A percentile compares a stretch with the other conserved stretches of the same genome.
These are phyloP conservation scores for Marsdenia floribunda DNA, from an alignment of 257 asterid genomes.

Conservation along the genomic window DNA sequence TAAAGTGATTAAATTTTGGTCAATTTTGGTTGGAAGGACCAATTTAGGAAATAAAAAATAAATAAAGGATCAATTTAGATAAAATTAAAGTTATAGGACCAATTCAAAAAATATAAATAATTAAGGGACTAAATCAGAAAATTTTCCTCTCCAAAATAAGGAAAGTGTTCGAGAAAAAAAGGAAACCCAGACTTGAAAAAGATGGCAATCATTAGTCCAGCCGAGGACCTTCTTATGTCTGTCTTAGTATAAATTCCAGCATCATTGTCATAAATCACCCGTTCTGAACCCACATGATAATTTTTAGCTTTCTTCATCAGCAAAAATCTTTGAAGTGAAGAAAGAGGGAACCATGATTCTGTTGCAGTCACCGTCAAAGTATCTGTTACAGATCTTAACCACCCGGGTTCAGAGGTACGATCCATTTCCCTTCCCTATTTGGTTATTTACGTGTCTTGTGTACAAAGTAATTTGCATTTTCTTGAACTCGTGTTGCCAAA, in stretches of 20 bases:
- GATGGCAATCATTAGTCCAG: background rate
- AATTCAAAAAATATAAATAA: too few species aligned
- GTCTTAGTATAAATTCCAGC: background rate
- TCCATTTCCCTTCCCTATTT: constrained; percentile 9
- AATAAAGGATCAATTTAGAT: too few species aligned
- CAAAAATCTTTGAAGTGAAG: constrained; percentile 3
- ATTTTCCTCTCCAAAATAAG: too few species aligned
- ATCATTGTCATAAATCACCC: background rate
- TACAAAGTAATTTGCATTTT: background rate
- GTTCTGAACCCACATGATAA: background rate
- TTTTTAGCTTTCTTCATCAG: background rate
- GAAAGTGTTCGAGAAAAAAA: background rate
- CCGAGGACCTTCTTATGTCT: background rate
- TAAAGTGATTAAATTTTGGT: too few species aligned
- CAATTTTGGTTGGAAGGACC: too few species aligned
- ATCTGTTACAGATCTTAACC: constrained; percentile 85
- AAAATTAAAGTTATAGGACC: too few species aligned
- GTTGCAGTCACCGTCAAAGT: constrained; percentile 80
- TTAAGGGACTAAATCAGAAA: too few species aligned
- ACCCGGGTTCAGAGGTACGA: constrained; percentile 68
- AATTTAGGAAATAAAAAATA: too few species aligned
- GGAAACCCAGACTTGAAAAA: background rate
- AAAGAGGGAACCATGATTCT: constrained; percentile 47
- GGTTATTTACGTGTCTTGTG: too few species aligned
- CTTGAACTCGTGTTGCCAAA: background rate